Evolutionary conservation across 306 rosid genomes (phyloP), one percentile per base, ranked within the genome.

Genomic region (Neltuma alba): DNA sequence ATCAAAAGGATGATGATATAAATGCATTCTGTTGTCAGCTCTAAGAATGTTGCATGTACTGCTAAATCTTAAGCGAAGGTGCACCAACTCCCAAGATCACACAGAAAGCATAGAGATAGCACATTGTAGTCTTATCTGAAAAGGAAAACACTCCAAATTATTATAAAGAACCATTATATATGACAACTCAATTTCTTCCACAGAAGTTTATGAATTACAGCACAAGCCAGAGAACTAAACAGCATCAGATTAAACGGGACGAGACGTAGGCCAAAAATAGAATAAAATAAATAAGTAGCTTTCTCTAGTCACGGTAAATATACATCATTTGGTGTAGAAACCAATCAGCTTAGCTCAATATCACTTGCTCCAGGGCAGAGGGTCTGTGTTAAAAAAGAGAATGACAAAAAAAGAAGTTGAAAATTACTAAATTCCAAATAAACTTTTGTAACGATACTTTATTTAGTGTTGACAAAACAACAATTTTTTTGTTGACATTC

Each of bases 1-100:
- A 77, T 97, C 94, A 87, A 84, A 91, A 0, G 97, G 99, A 77
- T 96, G 99, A 86, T 96, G 99, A 86, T 93, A 91, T 28, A 96
- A 79, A 89, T 96, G 99, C 99, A 96, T 96, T 54, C 73, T 86
- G 80, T 57, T 74, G 66, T 80, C 79, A 45, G 81, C 80, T 57
- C 60, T 60, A 71, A 23, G 9, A 25, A 85, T 61, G 30, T 60
- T 54, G 23, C 78, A 70, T 77, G 55, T 61, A 76, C 44, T 36
- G 41, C 38, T 25, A 82, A 30, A 67, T 82, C 44, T 67, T 31
- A 38, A 21, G 48, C 25, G 57, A 77, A 14, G 40, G 55, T 5
- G 25, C 74, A 27, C 80, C 79, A 50, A 55, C 72, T 60, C 84
- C 80, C 58, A 70, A 70, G 36, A 74, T 70, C 76, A 47, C 10